These are phyloP conservation scores for Zygotorulaspora danielsina DNA, from an alignment of 805 yeast species.

Conservation along the genomic window DNA sequence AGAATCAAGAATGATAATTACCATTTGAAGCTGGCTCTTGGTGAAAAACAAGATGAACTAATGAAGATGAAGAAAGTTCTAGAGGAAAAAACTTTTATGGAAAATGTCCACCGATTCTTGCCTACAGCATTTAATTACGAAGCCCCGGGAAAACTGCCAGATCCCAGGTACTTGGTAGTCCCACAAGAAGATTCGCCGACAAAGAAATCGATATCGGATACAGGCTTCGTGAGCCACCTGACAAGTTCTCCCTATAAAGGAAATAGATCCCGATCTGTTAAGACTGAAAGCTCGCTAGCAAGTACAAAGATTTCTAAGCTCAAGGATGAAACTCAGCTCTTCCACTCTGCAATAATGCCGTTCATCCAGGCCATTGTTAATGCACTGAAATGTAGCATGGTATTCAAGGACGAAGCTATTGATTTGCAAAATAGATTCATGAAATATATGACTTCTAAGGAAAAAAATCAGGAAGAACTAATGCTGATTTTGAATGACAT, in stretches of 20 bases:
- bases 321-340: conserved; percentile 16
- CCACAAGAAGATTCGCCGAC: conserved; percentile 1
- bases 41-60: conserved; percentile 23
- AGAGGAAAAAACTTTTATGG: conserved; percentile 6
- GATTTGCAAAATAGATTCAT: conserved; percentile 15
- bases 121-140: background rate
- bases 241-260: conserved; percentile 25
- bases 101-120: conserved; percentile 5
- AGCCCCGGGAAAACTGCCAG: background rate
- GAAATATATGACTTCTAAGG: conserved; percentile 10
- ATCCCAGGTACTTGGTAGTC: background rate
- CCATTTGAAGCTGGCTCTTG: conserved; percentile 23
- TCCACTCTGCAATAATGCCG: conserved; percentile 22
- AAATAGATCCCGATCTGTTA: conserved; percentile 10
- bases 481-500: conserved; percentile 20
- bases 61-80: conserved; percentile 9
- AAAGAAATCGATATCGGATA: conserved; percentile 5
- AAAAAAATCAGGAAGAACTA: conserved; percentile 14
- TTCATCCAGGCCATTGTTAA: conserved; percentile 22
- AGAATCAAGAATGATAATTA: conserved; percentile 23
- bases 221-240: conserved; percentile 18
- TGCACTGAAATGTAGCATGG: conserved; percentile 18
- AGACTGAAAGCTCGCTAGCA: conserved; percentile 23
- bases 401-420: conserved; percentile 22
- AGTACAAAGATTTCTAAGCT: conserved; percentile 19